Evolutionary conservation across 2,329 filamentous ascomycete genomes (phyloP), one percentile per base, ranked within the genome.

Genomic region (Thermomyces lanuginosus): DNA sequence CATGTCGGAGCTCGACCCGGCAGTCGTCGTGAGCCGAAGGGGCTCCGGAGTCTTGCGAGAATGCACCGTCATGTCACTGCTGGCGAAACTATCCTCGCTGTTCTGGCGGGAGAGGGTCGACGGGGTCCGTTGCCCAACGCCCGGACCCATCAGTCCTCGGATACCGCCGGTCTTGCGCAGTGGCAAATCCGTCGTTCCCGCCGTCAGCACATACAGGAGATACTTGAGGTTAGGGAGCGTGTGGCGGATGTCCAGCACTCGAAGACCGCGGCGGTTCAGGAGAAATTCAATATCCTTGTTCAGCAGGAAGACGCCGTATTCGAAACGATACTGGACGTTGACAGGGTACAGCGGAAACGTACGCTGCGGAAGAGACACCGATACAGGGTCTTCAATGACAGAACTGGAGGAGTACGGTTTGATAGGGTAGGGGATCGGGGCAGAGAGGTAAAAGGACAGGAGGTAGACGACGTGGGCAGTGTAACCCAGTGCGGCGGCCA

Each of bases 181-280:
- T 9, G 69, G 69, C 9, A 74, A 48, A 29, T 73, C 69, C 12
- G 65, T 61, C 22, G 68, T 75, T 0, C 83, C 83, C 0, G 83
- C 81, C 16, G 80, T 89, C 38, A 83, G 76, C 2, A 95, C 76
- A 41, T 91, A 92, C 2, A 95, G 60, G 9, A 95, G 59, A 41
- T 92, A 93, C 49, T 92, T 92, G 6, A 98, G 60, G 45, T 98
- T 98, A 2, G 86, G 83, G 5, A 95, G 58, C 0, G 86, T 92
- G 40, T 95, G 82, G 4, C 89, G 69, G 10, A 93, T 82, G 44
- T 98, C 89, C 36, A 93, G 66, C 1, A 92, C 74, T 24, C 76
- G 73, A 8, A 93, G 59, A 0, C 76, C 76, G 37, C 83, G 73
- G 1, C 60, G 55, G 33, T 63, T 66, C 40, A 71, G 58, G 7